A percentile compares a stretch with the other conserved stretches of the same genome.
These are phyloP conservation scores for Psidium guajava DNA, from an alignment of 345 rosid genomes.

Conservation along the genomic window DNA sequence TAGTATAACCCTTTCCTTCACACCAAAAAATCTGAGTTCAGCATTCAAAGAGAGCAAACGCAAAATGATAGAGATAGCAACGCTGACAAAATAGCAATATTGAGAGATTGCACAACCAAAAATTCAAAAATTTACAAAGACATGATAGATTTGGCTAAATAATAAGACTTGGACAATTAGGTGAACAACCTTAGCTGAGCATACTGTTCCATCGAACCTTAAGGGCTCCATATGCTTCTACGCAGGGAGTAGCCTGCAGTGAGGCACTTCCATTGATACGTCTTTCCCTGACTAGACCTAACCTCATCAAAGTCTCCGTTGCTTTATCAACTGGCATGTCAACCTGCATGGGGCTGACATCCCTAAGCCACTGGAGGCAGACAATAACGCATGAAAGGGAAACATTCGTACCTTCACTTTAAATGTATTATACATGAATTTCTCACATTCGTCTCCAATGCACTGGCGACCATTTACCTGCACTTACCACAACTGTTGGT, in stretches of 20 bases:
- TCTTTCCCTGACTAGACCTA: constrained; percentile 56
- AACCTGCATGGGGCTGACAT: constrained; percentile 28
- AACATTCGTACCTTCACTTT: constrained; percentile 42
- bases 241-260: constrained; percentile 47
- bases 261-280: constrained; percentile 26
- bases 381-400: background rate
- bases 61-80: background rate
- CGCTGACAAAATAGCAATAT: background rate
- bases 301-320: constrained; percentile 42
- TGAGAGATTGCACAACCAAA: background rate
- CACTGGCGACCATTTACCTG: constrained; percentile 36
- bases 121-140: background rate
- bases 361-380: background rate
- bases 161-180: background rate
- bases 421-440: constrained; percentile 57
- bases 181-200: constrained; percentile 22
- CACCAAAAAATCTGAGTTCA: background rate
- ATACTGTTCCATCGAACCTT: constrained; percentile 57
- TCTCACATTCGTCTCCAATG: constrained; percentile 70
- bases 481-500: background rate
- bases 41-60: background rate
- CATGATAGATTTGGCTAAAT: background rate
- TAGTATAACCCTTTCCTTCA: background rate
- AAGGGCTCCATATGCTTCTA: constrained; percentile 45
- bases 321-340: constrained; percentile 87